Percentiles rank a stretch among this genome's conserved stretches.
phyloP scores from a whole-genome alignment of 805 yeast genomes.

The Candida tallmaniae region DNA sequence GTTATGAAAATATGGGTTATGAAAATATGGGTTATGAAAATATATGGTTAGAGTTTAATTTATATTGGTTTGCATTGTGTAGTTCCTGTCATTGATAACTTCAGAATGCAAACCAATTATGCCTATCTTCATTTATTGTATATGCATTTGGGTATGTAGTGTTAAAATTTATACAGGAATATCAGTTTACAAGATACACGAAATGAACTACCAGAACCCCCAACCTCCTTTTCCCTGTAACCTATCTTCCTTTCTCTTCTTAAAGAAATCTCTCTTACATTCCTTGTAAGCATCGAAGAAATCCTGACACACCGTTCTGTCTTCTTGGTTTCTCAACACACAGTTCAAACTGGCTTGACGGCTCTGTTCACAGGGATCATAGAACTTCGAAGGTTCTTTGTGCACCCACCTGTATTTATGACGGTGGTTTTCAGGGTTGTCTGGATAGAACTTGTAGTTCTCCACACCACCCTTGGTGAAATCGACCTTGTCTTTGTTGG shows the following conservation, averaged over 20 bases:
- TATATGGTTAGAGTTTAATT: too few species aligned
- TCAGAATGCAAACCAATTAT: too few species aligned
- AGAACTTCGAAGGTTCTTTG: slow-evolving; percentile 79
- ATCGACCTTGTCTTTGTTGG: slow-evolving; percentile 41
- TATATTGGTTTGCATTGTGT: too few species aligned
- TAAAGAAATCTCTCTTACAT: slow-evolving; percentile 61
- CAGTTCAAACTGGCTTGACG: slow-evolving; percentile 84
- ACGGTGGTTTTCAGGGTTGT: slow-evolving; percentile 68
- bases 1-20: too few species aligned
- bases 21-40: too few species aligned
- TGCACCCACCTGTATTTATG: slow-evolving; percentile 66
- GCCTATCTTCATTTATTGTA: too few species aligned
- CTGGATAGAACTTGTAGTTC: slow-evolving; percentile 73
- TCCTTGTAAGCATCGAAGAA: slow-evolving; percentile 92
- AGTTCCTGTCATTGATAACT: too few species aligned
- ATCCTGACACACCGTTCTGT: slow-evolving; percentile 59
- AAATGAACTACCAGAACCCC: slow-evolving; percentile 32
- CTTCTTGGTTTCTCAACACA: slow-evolving; percentile 69
- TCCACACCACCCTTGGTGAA: slow-evolving; percentile 49
- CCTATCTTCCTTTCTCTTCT: slow-evolving; percentile 32
- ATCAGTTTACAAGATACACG: too few species aligned
- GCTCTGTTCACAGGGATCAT: slow-evolving; percentile 91
- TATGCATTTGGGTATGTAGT: too few species aligned
- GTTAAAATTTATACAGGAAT: too few species aligned
- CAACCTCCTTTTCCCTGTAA: slow-evolving; percentile 39